A percentile compares a stretch with the other conserved stretches of the same genome.
These are phyloP conservation scores for Cryptococcus sp. DNA, from an alignment of 1,284 basidiomycete genomes.

Conservation along the genomic window DNA sequence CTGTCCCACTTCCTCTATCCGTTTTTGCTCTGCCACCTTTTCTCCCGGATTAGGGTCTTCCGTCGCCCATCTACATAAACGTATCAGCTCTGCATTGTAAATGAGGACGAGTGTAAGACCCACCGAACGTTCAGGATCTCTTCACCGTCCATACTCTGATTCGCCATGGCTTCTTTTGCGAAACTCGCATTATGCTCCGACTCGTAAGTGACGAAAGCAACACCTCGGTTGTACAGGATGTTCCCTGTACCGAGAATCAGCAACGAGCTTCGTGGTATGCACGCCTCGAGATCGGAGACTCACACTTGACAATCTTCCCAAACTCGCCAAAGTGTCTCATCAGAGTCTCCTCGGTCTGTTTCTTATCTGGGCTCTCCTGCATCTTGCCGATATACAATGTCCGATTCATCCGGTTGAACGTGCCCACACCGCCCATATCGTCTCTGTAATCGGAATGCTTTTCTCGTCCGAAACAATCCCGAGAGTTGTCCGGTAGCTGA, in stretches of 20 bases:
- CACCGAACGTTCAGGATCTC: constrained; percentile 93
- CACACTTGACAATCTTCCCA: constrained; percentile 92
- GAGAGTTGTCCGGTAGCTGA: constrained; percentile 81
- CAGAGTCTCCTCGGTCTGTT: constrained; percentile 87
- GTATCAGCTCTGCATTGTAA: not conserved
- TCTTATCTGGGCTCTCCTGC: constrained; percentile 81
- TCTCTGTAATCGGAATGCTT: constrained; percentile 97
- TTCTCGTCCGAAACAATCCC: constrained; percentile 95
- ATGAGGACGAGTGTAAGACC: constrained; percentile 18
- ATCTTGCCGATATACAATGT: constrained; percentile 95
- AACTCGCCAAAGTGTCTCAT: constrained; percentile 92
- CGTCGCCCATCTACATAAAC: constrained; percentile 71
- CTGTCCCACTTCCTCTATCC: constrained; percentile 77
- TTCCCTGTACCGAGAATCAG: constrained; percentile 62
- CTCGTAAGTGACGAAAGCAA: constrained; percentile 95
- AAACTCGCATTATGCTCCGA: constrained; percentile 88
- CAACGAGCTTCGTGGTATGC: constrained; percentile 3
- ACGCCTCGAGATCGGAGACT: constrained; percentile 46
- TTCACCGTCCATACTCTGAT: constrained; percentile 95
- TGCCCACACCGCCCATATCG: constrained; percentile 99
- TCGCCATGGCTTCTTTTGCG: constrained; percentile 98
- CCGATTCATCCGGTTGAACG: constrained; percentile 88
- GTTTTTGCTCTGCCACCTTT: constrained; percentile 77
- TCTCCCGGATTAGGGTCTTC: constrained; percentile 92
- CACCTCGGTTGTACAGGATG: constrained; percentile 88